These are phyloP conservation scores for Sanguinoderma infundibulare DNA, from an alignment of 1,284 basidiomycete genomes.

Conservation along the genomic window DNA sequence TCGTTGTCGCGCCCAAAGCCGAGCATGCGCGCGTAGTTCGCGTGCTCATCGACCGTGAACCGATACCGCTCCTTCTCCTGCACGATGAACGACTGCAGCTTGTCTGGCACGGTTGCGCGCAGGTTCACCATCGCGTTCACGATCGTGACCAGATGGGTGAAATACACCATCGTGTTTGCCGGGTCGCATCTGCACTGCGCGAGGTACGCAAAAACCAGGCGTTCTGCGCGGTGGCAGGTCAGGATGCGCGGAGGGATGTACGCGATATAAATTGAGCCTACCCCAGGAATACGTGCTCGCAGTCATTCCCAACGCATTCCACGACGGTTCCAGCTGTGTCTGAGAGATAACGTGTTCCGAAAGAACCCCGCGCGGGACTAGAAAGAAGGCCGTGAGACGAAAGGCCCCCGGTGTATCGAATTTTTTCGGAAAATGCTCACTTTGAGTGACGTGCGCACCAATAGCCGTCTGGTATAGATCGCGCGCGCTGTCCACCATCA, in stretches of 20 bases:
- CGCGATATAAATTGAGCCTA: slow-evolving; percentile 34
- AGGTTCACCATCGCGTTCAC: slow-evolving; percentile 51
- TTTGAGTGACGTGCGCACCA: slow-evolving; percentile 76
- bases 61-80: slow-evolving; percentile 66
- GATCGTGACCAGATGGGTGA: slow-evolving; percentile 58
- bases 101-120: slow-evolving; percentile 45
- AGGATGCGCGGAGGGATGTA: neutral
- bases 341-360: slow-evolving; percentile 44
- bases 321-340: slow-evolving; percentile 44
- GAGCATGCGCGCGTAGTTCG: slow-evolving; percentile 41
- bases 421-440: slow-evolving; percentile 52
- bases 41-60: slow-evolving; percentile 39
- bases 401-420: slow-evolving; percentile 32
- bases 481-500: slow-evolving; percentile 61
- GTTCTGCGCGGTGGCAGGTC: slow-evolving; percentile 45
- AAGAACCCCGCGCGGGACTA: slow-evolving; percentile 58
- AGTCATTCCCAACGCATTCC: slow-evolving; percentile 63
- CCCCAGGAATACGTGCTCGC: slow-evolving; percentile 65
- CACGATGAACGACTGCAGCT: slow-evolving; percentile 58
- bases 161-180: slow-evolving; percentile 60
- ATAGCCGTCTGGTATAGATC: slow-evolving; percentile 73
- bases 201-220: slow-evolving; percentile 75
- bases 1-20: slow-evolving; percentile 68
- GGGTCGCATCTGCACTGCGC: slow-evolving; percentile 82
- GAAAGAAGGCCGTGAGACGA: neutral